A percentile compares a stretch with the other conserved stretches of the same genome.
Evolutionary conservation across 2,329 filamentous ascomycete genomes (phyloP).

Genomic region (Pyrenophora seminiperda): DNA sequence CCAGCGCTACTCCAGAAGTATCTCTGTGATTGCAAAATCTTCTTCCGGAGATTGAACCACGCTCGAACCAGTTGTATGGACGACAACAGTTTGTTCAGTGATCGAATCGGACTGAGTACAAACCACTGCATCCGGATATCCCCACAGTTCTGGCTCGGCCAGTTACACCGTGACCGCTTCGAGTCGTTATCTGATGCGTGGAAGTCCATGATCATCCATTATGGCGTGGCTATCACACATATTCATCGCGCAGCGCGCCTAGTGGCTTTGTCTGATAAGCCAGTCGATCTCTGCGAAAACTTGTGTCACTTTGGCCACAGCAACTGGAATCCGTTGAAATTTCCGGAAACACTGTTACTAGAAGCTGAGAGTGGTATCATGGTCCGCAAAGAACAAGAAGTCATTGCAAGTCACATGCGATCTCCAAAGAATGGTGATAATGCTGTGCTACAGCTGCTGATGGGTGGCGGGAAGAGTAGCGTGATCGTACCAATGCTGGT

Average conservation of each 20-base stretch:
- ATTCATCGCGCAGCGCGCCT: conserved; percentile 41
- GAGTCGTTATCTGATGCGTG: conserved; percentile 23
- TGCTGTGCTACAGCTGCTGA: conserved; percentile 42
- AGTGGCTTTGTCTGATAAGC: conserved; percentile 13
- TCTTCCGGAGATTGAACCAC: no score
- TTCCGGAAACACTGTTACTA: conserved; percentile 66
- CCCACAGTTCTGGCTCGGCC: conserved; percentile 32
- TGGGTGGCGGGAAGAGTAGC: conserved; percentile 44
- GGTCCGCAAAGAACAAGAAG: conserved; percentile 64
- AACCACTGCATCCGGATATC: no score
- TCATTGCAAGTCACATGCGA: conserved; percentile 64
- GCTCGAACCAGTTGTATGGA: no score
- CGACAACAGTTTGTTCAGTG: no score
- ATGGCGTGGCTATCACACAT: conserved; percentile 33
- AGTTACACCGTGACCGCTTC: conserved; percentile 28
- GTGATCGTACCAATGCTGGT: conserved; percentile 41
- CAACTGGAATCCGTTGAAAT: conserved; percentile 59
- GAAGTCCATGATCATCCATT: conserved; percentile 30
- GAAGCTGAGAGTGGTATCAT: conserved; percentile 68
- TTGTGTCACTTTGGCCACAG: conserved; percentile 58
- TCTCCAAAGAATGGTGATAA: conserved; percentile 26
- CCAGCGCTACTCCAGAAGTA: no score
- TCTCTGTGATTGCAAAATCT: no score
- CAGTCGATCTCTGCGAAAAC: conserved; percentile 40
- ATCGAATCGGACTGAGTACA: no score